These are phyloP conservation scores for Candolleomyces efflorescens DNA, from an alignment of 768 basidiomycete species.

Conservation along the genomic window DNA sequence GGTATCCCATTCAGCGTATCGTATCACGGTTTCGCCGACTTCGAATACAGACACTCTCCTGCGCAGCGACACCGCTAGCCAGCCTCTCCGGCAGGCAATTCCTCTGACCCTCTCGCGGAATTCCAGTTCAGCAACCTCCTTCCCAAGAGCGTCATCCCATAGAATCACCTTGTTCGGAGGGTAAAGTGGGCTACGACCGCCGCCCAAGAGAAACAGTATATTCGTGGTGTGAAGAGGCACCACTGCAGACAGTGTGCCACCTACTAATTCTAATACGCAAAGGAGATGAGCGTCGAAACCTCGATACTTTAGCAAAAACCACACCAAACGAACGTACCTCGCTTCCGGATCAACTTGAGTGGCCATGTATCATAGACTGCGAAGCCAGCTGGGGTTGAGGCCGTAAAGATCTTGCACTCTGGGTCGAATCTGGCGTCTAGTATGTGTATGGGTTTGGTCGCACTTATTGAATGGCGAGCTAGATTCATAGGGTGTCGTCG, in stretches of 20 bases:
- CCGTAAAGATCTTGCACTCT: constrained; percentile 78
- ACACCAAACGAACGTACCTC: constrained; percentile 51
- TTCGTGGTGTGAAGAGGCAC: constrained; percentile 81
- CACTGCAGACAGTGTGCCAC: constrained; percentile 73
- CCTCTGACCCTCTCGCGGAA: constrained; percentile 83
- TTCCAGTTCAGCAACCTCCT: constrained; percentile 84
- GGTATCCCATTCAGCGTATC: constrained; percentile 81
- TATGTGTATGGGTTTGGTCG: constrained; percentile 70
- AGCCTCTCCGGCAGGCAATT: constrained; percentile 73
- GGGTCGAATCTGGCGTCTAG: constrained; percentile 76
- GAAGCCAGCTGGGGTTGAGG: constrained; percentile 75
- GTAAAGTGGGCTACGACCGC: constrained; percentile 83
- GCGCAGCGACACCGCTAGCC: constrained; percentile 79
- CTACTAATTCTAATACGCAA: constrained; percentile 54
- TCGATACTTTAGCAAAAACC: too few species aligned
- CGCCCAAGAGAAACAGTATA: constrained; percentile 81
- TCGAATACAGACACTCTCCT: constrained; percentile 77
- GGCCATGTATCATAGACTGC: constrained; percentile 78
- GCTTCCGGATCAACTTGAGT: constrained; percentile 73
- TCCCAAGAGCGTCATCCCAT: constrained; percentile 78
- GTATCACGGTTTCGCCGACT: constrained; percentile 52
- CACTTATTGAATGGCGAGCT: constrained; percentile 77
- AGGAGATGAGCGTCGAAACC: too few species aligned
- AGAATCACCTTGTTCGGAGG: constrained; percentile 90
- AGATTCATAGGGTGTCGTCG: constrained; percentile 63